Base-by-base conservation (phyloP, 2,329 filamentous ascomycete species). In the Venturia aucupariae region DNA sequence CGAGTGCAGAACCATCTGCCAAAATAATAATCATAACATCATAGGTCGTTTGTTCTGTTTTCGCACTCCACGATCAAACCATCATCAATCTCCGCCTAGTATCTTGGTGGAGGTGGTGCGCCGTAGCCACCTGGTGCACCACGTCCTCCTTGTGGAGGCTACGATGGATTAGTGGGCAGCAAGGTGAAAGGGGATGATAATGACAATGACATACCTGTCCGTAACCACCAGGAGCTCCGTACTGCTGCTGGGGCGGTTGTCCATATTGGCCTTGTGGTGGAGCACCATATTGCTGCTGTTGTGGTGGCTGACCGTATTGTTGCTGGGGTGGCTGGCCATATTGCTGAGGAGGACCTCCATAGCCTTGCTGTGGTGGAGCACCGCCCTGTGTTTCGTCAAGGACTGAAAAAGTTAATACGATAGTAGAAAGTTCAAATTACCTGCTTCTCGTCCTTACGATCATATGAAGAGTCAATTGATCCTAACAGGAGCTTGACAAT, bases 401-500 rank as follows among this genome's bases (percentile, higher is more conserved):
- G 3, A 57, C 61, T 64, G 22, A 27, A 51, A 51, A 51, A 22
- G 46, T 51, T 51, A 51, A 51, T 22, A 51, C 22, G 15, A 54
- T 55, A 17, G 65, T 68, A 41, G 73, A 66, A 30, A 73, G 73
- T 30, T 73, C 73, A 67, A 76, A 51, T 27, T 51, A 51, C 76
- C 6, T 74, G 72, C 72, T 84, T 84, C 73, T 88, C 86, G 67
- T 88, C 85, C 72, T 87, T 85, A 69, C 79, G 81, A 68, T 88
- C 85, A 68, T 88, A 88, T 24, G 83, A 84, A 30, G 81, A 78
- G 70, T 89, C 86, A 70, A 89, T 86, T 44, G 85, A 82, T 66
- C 86, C 86, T 32, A 89, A 82, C 61, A 89, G 82, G 65, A 89
- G 79, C 74, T 89, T 89, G 67, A 86, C 80, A 69, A 86, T 79